Evolutionary conservation across 768 basidiomycete genomes (phyloP).

Genomic region (Tulasnella sp.): DNA sequence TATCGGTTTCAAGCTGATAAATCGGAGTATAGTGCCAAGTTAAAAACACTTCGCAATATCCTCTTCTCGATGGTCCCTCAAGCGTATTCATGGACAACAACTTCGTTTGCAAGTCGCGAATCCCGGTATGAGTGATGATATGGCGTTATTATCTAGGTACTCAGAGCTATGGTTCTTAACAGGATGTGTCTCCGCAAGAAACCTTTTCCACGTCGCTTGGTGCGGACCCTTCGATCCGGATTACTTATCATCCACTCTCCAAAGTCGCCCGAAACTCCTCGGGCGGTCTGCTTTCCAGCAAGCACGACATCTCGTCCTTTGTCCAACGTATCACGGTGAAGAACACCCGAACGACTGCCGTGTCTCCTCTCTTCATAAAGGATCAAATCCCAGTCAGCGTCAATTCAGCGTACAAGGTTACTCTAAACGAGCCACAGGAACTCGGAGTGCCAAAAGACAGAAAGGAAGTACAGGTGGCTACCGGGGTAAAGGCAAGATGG

Average conservation of each 20-base stretch:
- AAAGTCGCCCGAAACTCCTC: conserved; percentile 6
- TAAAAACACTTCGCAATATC: conserved; percentile 20
- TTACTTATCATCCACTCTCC: conserved; percentile 21
- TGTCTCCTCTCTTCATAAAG: conserved; percentile 13
- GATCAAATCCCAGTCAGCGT: conserved; percentile 24
- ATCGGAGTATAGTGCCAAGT: conserved; percentile 18
- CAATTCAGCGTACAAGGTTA: conserved; percentile 30
- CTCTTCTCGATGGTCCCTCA: conserved; percentile 15
- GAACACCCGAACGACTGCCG: conserved; percentile 17
- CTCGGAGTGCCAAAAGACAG: conserved; percentile 15
- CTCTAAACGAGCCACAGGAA: conserved; percentile 29
- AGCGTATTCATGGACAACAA: conserved; percentile 24
- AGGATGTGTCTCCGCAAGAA: conserved; percentile 21
- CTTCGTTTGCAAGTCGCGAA: conserved; percentile 23
- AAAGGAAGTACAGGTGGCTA: conserved; percentile 42
- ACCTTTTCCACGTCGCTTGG: conserved; percentile 23
- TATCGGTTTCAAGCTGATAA: too few relatives aligned
- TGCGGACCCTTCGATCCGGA: conserved; percentile 22
- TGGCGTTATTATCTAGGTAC: background rate
- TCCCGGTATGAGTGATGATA: conserved; percentile 10
- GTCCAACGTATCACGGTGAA: conserved; percentile 22
- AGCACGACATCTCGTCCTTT: conserved; percentile 17
- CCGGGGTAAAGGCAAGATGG: conserved; percentile 23
- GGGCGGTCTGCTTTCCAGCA: conserved; percentile 18
- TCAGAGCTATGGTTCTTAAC: background rate